Evolutionary conservation across 148 eudicot species (phyloP).

Genomic region (Cornus suecica): DNA sequence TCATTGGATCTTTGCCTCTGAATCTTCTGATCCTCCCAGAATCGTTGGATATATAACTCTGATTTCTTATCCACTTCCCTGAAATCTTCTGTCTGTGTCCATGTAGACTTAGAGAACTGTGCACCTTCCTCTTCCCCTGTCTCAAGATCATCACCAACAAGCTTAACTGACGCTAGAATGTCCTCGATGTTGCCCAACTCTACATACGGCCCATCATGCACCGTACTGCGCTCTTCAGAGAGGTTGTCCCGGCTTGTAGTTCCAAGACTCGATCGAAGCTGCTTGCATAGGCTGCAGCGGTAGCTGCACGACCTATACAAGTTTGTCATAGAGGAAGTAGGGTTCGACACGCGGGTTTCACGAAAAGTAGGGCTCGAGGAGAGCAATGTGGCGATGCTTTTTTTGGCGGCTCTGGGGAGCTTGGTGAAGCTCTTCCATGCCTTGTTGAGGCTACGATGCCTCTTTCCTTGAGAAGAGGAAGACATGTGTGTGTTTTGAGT

Average conservation of each 20-base stretch:
- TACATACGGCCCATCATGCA: background rate
- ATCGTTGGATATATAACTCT: background rate
- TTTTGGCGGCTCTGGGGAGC: slow-evolving; percentile 3
- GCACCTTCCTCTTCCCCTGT: background rate
- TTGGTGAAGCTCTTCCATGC: slow-evolving; percentile 1
- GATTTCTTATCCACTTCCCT: background rate
- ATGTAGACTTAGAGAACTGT: too few relatives aligned
- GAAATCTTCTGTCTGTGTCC: too few relatives aligned
- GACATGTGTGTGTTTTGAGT: background rate
- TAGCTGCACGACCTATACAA: slow-evolving; percentile 3
- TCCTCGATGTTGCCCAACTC: background rate
- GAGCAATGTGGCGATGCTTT: background rate
- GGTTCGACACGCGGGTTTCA: background rate
- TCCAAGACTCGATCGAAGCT: background rate
- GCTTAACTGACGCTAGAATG: too few relatives aligned
- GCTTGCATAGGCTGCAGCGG: background rate
- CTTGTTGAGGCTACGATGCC: background rate
- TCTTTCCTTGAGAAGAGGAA: background rate
- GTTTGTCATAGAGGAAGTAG: background rate
- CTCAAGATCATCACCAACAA: too few relatives aligned
- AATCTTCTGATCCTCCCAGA: background rate
- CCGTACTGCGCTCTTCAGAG: too few relatives aligned
- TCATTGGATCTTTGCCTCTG: slow-evolving; percentile 2
- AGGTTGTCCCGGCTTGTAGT: too few relatives aligned
- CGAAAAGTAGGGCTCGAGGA: too few relatives aligned